These are phyloP conservation scores for Arthrinium phaeospermum DNA, from an alignment of 2,329 filamentous ascomycete genomes.

Conservation along the genomic window DNA sequence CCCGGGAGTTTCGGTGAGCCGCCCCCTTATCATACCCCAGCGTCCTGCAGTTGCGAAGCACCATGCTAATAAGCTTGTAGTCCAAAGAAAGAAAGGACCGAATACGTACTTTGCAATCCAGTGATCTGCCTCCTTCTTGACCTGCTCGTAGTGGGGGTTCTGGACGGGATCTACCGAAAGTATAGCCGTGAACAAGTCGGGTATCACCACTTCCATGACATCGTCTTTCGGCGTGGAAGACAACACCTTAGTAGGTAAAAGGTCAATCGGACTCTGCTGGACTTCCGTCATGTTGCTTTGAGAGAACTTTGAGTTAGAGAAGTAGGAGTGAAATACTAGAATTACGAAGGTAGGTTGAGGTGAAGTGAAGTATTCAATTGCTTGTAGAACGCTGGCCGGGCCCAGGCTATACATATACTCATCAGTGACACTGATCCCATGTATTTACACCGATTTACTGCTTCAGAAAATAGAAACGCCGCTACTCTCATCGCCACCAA, in stretches of 20 bases:
- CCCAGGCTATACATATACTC: too few species aligned
- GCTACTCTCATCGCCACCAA: too few species aligned
- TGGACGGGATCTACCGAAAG: constrained; percentile 31
- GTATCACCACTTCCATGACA: constrained; percentile 23
- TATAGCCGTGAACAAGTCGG: constrained; percentile 38
- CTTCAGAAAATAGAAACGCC: too few species aligned
- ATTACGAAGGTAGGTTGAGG: too few species aligned
- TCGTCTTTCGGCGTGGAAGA: not conserved
- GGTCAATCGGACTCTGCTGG: not conserved
- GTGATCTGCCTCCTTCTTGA: constrained; percentile 32
- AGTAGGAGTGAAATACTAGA: too few species aligned
- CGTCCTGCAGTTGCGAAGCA: constrained; percentile 19
- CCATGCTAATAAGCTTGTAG: too few species aligned
- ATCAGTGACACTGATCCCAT: too few species aligned
- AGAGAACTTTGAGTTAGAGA: not conserved
- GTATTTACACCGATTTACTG: too few species aligned
- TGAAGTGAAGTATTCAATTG: too few species aligned
- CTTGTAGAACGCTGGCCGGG: too few species aligned
- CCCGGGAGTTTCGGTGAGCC: constrained; percentile 24
- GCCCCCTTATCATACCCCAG: constrained; percentile 28
- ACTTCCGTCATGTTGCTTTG: not conserved
- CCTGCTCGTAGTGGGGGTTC: constrained; percentile 33
- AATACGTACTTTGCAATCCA: constrained; percentile 31
- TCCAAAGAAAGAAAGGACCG: not conserved
- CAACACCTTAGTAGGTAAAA: not conserved